Base-by-base conservation (phyloP, 768 basidiomycete species). In the Lentinus tigrinus region DNA sequence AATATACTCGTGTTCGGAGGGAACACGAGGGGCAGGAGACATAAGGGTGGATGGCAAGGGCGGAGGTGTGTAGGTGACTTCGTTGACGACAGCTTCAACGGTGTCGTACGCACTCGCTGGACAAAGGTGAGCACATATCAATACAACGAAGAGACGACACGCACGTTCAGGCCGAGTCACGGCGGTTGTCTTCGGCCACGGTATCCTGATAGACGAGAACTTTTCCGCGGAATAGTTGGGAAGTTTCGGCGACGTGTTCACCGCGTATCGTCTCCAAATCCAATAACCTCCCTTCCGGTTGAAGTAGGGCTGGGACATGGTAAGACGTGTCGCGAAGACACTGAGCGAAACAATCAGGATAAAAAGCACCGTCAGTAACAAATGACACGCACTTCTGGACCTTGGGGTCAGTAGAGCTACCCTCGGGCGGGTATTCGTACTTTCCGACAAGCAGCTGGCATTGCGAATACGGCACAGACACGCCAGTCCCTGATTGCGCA, bases 401-500 rank as follows among this genome's bases (percentile, higher is more conserved):
- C 38, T 62, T 54, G 9, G 70, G 58, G 52, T 71, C 67, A 6
- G 60, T 47, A 3, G 52, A 54, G n/a, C 61, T 63, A 28, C 55
- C 65, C 47, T 61, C 69, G n/a, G 80, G 72, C 28, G 84, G 81
- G 59, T 86, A 79, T 62, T 84, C 82, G 65, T 79, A 81, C 60
- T 87, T 78, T 16, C 88, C 89, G 52, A 93, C 70, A 68, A 83
- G 89, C 24, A 94, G 79, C 67, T 93, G 91, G 69, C 90, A 91
- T 65, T 83, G 79, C 1, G 91, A 88, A 68, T 94, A 94, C 69
- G 89, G 87, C 56, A 85, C 84, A 61, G 75, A 63, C n/a, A 55
- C 65, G 26, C 70, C 62, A 6, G 69, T 63, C n/a, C 61, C 61
- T 53, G 24, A 61, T 61, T n/a, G 56, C 36, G n/a, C 53, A 54